A percentile compares a stretch with the other conserved stretches of the same genome.
These are phyloP conservation scores for Albizia julibrissin DNA, from an alignment of 306 rosid genomes.

Conservation along the genomic window DNA sequence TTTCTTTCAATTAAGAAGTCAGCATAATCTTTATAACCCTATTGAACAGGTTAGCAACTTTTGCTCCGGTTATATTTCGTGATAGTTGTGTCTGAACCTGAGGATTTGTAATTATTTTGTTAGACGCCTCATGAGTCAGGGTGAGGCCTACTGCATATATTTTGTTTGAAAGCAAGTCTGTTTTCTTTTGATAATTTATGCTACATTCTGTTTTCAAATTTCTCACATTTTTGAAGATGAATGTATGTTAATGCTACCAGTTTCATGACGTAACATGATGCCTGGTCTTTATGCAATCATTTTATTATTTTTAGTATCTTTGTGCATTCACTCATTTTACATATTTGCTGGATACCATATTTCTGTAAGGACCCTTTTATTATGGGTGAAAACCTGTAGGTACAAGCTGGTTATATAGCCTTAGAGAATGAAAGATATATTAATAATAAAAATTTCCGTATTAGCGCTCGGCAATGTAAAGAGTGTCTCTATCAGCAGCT, in stretches of 20 bases:
- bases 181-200: neutral
- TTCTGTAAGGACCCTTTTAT: neutral
- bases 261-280: constrained; percentile 2
- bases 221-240: neutral
- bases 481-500: neutral
- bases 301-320: neutral
- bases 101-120: neutral
- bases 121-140: neutral
- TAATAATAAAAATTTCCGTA: neutral
- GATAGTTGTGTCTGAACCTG: constrained; percentile 4
- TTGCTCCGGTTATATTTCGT: neutral
- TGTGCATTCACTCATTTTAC: neutral
- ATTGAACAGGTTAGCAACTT: constrained; percentile 59
- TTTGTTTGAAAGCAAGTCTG: neutral
- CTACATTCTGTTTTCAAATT: neutral
- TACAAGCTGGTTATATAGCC: neutral
- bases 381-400: neutral
- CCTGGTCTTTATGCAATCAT: neutral
- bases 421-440: constrained; percentile 1
- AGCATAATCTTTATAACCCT: constrained; percentile 56
- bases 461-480: neutral
- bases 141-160: neutral
- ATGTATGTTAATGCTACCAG: neutral
- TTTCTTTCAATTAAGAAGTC: constrained; percentile 79
- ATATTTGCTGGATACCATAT: constrained; percentile 12